Percentiles rank a stretch among this genome's conserved stretches.
phyloP scores from a whole-genome alignment of 129 eudicot species.

The carrot (Daucus carota) region DH1_v3.0 NC_030387.2:40856001-40856500 shows the following conservation, averaged over 20 bases:
- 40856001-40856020: slow-evolving; percentile 98
- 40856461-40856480: not conserved
- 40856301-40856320: not conserved
- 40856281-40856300: not conserved
- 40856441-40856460: not conserved
- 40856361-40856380: not conserved
- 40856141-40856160: not conserved
- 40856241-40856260: not conserved
- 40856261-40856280: not conserved
- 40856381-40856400: not conserved
- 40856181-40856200: not conserved
- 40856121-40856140: not conserved
- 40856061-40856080: not conserved
- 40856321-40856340: not conserved
- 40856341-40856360: not conserved
- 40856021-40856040: slow-evolving; percentile 91
- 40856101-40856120: not conserved
- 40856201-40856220: not conserved
- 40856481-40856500: slow-evolving; percentile 42
- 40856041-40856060: slow-evolving; percentile 62
- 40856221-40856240: not conserved
- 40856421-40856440: not conserved
- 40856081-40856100: not conserved
- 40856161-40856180: not conserved
- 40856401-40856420: not conserved